Evolutionary conservation across 2,329 filamentous ascomycete genomes (phyloP).

Genomic region (Aspergillus sp.): DNA sequence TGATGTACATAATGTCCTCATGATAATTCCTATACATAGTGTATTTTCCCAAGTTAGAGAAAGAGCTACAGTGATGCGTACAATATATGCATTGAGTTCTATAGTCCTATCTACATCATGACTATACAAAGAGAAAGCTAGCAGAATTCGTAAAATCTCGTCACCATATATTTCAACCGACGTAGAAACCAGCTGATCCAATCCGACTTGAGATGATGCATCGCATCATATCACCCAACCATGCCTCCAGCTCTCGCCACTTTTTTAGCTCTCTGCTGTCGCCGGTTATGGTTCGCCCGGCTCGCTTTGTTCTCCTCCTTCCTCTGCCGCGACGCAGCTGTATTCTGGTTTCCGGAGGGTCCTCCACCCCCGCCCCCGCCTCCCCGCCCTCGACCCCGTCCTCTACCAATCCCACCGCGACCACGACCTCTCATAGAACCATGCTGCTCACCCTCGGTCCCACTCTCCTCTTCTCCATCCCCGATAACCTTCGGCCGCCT

Average conservation of each 20-base stretch:
- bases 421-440: constrained; percentile 53
- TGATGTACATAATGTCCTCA: constrained; percentile 14
- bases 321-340: constrained; percentile 69
- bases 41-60: neutral
- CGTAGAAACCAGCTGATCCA: neutral
- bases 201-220: neutral
- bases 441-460: constrained; percentile 29
- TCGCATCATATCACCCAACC: constrained; percentile 28
- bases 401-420: constrained; percentile 53
- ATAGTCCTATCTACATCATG: neutral
- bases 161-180: neutral
- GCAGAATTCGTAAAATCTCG: neutral
- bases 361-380: constrained; percentile 56
- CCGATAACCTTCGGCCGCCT: constrained; percentile 38
- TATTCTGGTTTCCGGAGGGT: constrained; percentile 68
- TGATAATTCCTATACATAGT: constrained; percentile 11
- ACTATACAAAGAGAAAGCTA: neutral
- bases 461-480: constrained; percentile 56
- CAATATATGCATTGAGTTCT: neutral
- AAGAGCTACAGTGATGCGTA: neutral
- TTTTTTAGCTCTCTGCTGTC: constrained; percentile 69
- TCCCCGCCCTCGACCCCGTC: constrained; percentile 56
- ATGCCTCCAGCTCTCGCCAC: constrained; percentile 60
- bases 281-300: constrained; percentile 82
- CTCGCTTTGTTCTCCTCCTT: constrained; percentile 85